Conservation (phyloP, 2,329 filamentous ascomycete genomes). For the Sporothrix sp. region DNA sequence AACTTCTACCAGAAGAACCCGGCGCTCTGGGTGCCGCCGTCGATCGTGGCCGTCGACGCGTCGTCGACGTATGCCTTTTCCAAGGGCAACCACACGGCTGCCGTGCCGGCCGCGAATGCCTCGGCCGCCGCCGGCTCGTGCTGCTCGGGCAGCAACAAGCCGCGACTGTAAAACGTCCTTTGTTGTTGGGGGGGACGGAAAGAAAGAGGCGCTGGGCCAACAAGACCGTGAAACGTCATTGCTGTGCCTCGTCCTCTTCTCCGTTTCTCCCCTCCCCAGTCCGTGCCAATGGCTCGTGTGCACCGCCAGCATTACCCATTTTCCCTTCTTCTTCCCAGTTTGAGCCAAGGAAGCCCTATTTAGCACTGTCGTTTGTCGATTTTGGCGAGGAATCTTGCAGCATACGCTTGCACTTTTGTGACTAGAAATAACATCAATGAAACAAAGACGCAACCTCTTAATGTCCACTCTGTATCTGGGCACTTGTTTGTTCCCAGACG, state of each 20-base stretch:
- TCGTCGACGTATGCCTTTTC: constrained; percentile 14
- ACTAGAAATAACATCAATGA: background rate
- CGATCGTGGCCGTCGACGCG: constrained; percentile 20
- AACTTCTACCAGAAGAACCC: constrained; percentile 80
- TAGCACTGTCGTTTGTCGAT: background rate
- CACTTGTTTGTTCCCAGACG: background rate
- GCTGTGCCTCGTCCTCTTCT: no score
- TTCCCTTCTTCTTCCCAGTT: constrained; percentile 10
- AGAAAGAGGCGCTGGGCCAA: background rate
- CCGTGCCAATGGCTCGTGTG: background rate
- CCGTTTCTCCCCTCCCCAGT: background rate
- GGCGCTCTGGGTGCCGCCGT: constrained; percentile 69
- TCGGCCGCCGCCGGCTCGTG: constrained; percentile 3
- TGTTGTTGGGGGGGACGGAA: background rate
- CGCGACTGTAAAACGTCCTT: constrained; percentile 10
- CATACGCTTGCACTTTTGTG: no score
- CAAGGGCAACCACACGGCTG: constrained; percentile 7
- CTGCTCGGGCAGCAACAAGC: constrained; percentile 11
- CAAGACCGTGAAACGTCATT: background rate
- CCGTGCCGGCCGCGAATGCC: background rate
- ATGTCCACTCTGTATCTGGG: no score
- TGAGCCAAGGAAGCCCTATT: background rate
- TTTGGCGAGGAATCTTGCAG: background rate
- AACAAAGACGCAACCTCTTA: background rate
- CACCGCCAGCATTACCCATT: background rate